Percentiles rank a stretch among this genome's conserved stretches.
Evolutionary conservation across 2,329 filamentous ascomycete genomes (phyloP).

Genomic region (Neophaeococcomyces aloes): DNA sequence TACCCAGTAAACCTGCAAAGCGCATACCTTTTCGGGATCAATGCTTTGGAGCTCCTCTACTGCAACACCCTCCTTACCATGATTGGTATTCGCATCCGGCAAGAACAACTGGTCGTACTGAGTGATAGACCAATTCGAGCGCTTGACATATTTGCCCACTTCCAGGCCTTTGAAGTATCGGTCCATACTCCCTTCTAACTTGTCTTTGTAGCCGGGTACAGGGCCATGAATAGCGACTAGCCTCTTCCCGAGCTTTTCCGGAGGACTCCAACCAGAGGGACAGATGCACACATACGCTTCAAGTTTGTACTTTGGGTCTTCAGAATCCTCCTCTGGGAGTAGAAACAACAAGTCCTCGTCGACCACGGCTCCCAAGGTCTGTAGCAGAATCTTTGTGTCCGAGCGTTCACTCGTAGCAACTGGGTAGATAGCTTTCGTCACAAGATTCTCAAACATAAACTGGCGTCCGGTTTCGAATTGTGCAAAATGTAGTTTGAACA

Average conservation of each 20-base stretch:
- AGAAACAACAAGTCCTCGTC: slow-evolving; percentile 53
- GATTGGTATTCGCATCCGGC: slow-evolving; percentile 25
- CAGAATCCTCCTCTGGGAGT: slow-evolving; percentile 32
- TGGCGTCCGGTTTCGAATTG: slow-evolving; percentile 21
- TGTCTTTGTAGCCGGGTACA: slow-evolving; percentile 47
- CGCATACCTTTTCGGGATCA: slow-evolving; percentile 35
- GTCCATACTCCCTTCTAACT: slow-evolving; percentile 51
- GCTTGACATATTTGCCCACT: slow-evolving; percentile 44
- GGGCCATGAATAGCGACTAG: slow-evolving; percentile 48
- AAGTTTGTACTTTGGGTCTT: slow-evolving; percentile 39
- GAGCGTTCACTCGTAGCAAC: slow-evolving; percentile 23
- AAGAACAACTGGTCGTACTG: slow-evolving; percentile 32
- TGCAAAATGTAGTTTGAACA: slow-evolving; percentile 36
- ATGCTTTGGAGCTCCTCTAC: slow-evolving; percentile 28
- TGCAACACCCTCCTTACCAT: slow-evolving; percentile 23
- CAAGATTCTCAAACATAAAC: slow-evolving; percentile 35
- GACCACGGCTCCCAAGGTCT: slow-evolving; percentile 41
- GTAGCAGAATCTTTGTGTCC: slow-evolving; percentile 33
- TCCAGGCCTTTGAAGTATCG: slow-evolving; percentile 47
- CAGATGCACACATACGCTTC: slow-evolving; percentile 48
- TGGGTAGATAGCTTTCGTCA: slow-evolving; percentile 36
- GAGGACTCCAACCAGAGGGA: slow-evolving; percentile 48
- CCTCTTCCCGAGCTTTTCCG: slow-evolving; percentile 43
- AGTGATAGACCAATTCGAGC: slow-evolving; percentile 42
- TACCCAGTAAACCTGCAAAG: slow-evolving; percentile 7